Evolutionary conservation across 768 basidiomycete genomes (phyloP), one percentile per base, ranked within the genome.

Genomic region (Boletellus ananiceps): DNA sequence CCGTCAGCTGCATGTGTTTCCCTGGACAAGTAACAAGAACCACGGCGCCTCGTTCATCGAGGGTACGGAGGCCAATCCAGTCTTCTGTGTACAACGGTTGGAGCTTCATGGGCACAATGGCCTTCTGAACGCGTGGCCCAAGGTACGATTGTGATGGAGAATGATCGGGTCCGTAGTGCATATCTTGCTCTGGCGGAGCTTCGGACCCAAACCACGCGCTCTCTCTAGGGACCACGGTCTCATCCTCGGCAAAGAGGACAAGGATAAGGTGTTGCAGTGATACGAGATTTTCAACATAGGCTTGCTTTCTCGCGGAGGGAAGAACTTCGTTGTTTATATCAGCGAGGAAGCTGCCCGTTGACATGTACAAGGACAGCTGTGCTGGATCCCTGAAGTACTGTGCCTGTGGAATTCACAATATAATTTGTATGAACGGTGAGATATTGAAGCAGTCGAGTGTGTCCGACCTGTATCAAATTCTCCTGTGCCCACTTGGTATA

Each of bases 201-300:
- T 86, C 84, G 3, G 86, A 84, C 6, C 87, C 89, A 66, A 93
- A 93, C 90, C 89, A 92, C 11, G 86, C 71, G 57, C 80, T 88
- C 67, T 92, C 89, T 65, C 88, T 89, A 0, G 91, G 91, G 16
- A 91, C 74, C 19, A 88, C 85, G 3, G 87, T 91, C 63, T 75
- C 73, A 63, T 93, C 91, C 49, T 81, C 66, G 1, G 78, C 71
- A 64, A 93, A 93, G 37, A 87, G 62, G 23, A 89, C 77, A 33
- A 93, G 82, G 23, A 93, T 75, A 35, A 93, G 76, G 16, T 79
- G 77, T 53, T 79, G 71, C 40, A 93, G 69, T 8, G 80, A 76
- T 3, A 76, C 72, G 31, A 93, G 67, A 57, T 86, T 83, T 37
- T 68, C 56, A 5, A 70, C 73, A 64, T 86, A 91, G 2, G 83